A percentile compares a stretch with the other conserved stretches of the same genome.
Evolutionary conservation across 2,329 filamentous ascomycete species (phyloP).

Genomic region (Pseudofabraea citricarpa): DNA sequence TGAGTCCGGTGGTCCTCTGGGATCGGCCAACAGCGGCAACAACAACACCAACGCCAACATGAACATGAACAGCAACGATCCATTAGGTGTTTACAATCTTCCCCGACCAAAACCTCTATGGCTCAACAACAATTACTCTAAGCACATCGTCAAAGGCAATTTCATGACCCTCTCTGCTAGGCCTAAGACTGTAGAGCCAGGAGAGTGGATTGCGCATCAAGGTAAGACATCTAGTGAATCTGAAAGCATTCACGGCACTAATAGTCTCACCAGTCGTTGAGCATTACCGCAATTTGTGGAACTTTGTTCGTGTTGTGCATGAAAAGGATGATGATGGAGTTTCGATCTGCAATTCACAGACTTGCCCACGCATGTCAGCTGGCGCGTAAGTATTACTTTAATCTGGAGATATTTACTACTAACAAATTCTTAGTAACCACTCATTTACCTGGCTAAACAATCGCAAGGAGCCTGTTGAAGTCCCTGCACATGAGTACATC

Average conservation of each 20-base stretch:
- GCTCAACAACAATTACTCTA: conserved; percentile 70
- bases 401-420: neutral
- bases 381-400: conserved; percentile 64
- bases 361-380: conserved; percentile 90
- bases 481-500: conserved; percentile 91
- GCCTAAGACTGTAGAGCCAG: conserved; percentile 88
- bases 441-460: conserved; percentile 96
- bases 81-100: conserved; percentile 56
- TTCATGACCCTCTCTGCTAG: conserved; percentile 93
- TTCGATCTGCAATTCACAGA: conserved; percentile 77
- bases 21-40: too few relatives aligned
- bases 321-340: conserved; percentile 75
- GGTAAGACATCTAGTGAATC: conserved; percentile 59
- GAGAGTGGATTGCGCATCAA: conserved; percentile 95
- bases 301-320: conserved; percentile 84
- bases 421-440: conserved; percentile 58
- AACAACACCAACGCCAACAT: too few relatives aligned
- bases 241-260: too few relatives aligned
- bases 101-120: conserved; percentile 66
- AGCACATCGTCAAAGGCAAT: conserved; percentile 92
- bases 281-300: conserved; percentile 83
- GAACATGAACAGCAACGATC: conserved; percentile 36
- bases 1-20: conserved; percentile 37
- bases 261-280: conserved; percentile 80
- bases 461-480: conserved; percentile 80